phyloP scores from a whole-genome alignment of 768 basidiomycete species.

The Panellus pusillus region DNA sequence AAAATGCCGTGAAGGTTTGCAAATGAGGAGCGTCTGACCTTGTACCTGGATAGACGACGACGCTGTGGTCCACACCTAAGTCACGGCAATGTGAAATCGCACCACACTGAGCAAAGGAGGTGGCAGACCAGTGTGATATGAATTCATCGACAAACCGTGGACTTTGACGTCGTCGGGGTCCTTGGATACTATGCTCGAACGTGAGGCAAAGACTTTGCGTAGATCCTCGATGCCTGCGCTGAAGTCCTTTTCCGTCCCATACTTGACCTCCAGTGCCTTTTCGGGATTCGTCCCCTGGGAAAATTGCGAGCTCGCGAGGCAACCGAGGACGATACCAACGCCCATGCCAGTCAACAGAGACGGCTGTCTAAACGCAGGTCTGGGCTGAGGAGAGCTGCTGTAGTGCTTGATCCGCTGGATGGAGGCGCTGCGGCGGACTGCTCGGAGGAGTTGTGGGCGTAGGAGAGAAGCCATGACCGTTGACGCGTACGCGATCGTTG shows the following conservation, averaged over 20 bases:
- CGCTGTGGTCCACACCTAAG: conserved; percentile 48
- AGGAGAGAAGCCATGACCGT: conserved; percentile 7
- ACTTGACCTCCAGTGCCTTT: background rate
- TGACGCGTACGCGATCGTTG: too few relatives aligned
- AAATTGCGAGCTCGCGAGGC: conserved; percentile 5
- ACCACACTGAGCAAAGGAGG: background rate
- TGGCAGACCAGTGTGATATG: conserved; percentile 11
- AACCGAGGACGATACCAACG: conserved; percentile 5
- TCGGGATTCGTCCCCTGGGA: background rate
- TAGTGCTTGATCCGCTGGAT: background rate
- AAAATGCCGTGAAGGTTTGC: too few relatives aligned
- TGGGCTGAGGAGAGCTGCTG: background rate
- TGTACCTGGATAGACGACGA: conserved; percentile 57
- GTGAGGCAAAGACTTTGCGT: background rate
- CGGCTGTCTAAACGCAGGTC: background rate
- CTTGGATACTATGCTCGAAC: conserved; percentile 5
- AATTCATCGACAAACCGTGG: conserved; percentile 11
- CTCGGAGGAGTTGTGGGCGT: conserved; percentile 1
- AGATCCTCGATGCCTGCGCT: conserved; percentile 1
- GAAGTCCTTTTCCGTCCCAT: conserved; percentile 9
- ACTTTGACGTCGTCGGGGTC: conserved; percentile 5
- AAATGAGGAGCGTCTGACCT: too few relatives aligned
- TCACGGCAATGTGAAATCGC: background rate
- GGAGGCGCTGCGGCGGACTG: background rate
- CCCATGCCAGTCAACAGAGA: background rate